A percentile compares a stretch with the other conserved stretches of the same genome.
Evolutionary conservation across 2,329 filamentous ascomycete species (phyloP).

Genomic region (Neofusicoccum cordaticola): DNA sequence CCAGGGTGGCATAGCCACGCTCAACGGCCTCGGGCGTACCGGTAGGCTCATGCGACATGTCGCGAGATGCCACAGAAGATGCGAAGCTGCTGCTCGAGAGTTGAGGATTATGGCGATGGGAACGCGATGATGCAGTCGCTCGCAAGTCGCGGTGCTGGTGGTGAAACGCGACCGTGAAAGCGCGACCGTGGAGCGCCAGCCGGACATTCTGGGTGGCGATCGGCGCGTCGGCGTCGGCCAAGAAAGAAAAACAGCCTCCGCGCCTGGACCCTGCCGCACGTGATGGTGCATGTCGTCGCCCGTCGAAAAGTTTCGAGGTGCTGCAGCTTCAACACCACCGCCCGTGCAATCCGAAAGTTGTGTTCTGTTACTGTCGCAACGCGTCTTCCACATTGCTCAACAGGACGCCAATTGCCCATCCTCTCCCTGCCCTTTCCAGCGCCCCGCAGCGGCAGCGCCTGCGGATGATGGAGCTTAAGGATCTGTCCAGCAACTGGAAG

Average conservation of each 20-base stretch:
- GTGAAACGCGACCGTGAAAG: constrained; percentile 10
- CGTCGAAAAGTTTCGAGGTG: constrained; percentile 8
- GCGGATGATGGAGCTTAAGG: constrained; percentile 37
- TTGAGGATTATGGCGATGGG: constrained; percentile 4
- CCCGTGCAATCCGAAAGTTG: neutral
- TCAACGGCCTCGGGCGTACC: constrained; percentile 61
- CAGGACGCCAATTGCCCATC: neutral
- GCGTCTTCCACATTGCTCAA: neutral
- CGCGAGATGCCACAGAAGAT: constrained; percentile 54
- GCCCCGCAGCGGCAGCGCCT: neutral
- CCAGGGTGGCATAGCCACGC: constrained; percentile 79
- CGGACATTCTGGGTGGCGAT: neutral
- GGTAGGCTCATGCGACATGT: constrained; percentile 52
- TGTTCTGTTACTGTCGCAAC: neutral
- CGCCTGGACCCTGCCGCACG: neutral
- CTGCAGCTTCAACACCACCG: neutral
- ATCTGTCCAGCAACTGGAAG: constrained; percentile 68
- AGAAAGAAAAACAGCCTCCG: neutral
- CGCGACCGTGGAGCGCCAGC: constrained; percentile 12
- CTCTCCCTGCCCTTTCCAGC: neutral
- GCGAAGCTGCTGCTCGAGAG: neutral
- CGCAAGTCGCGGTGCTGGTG: neutral
- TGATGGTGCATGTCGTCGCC: neutral
- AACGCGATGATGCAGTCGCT: neutral
- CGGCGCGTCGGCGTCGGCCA: neutral